phyloP scores from a whole-genome alignment of 225 moss, liverwort and hornwort genomes.

The Pseudisothecium myosuroides region DNA sequence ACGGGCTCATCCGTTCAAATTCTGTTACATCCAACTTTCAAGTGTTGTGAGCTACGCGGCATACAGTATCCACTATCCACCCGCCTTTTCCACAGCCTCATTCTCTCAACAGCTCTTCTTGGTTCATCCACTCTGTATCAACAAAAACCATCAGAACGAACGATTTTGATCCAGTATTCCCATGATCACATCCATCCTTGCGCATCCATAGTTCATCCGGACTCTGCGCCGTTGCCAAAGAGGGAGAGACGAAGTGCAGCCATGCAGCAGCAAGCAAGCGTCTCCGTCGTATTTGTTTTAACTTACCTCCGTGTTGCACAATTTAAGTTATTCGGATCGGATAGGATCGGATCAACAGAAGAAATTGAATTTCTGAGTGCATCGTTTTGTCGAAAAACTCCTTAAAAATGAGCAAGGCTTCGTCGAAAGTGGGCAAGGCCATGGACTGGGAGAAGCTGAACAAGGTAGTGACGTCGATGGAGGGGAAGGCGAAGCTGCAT shows the following conservation, averaged over 20 bases:
- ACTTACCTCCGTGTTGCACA: neutral
- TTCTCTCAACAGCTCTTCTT: neutral
- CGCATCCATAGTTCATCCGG: neutral
- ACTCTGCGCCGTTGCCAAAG: neutral
- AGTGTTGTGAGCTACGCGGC: neutral
- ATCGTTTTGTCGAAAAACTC: no score
- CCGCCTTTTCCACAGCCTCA: neutral
- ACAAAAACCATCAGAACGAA: neutral
- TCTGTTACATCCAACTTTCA: neutral
- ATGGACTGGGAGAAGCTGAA: constrained; percentile 73
- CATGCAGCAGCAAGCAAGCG: neutral
- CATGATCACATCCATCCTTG: neutral
- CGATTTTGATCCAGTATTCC: neutral
- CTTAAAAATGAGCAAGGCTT: constrained; percentile 33
- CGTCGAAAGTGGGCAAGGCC: constrained; percentile 28
- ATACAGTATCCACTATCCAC: neutral
- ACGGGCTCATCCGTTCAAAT: neutral
- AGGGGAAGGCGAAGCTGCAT: constrained; percentile 57
- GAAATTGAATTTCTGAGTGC: no score
- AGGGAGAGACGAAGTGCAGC: neutral
- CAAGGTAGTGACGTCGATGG: constrained; percentile 69
- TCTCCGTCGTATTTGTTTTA: neutral
- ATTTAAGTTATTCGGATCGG: neutral
- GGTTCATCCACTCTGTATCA: neutral
- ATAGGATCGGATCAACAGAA: neutral